Base-by-base conservation (phyloP, 805 yeast species). In the Schizosaccharomyces lindneri region DNA sequence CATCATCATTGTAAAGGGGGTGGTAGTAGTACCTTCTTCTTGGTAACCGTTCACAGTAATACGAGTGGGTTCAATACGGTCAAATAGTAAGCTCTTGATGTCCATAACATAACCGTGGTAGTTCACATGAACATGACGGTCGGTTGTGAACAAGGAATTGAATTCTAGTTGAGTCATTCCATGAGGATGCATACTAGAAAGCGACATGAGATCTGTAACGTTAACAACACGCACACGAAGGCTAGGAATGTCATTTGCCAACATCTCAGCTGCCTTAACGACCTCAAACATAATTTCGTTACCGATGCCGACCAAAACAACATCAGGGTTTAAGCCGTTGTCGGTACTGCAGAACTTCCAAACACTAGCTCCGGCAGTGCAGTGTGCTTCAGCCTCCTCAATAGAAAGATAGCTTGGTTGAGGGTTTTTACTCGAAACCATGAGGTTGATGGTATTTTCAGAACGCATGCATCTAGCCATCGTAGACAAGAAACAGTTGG, bases 21-120 rank as follows among this genome's bases (percentile, higher is more conserved):
- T 65, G 36, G 65, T 64, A 19, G 65, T 65, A 17, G 65, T 65
- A 27, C 66, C 66, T 55, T 65, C 65, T 62, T 65, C 66, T 43
- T 61, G 62, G 64, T 65, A 65, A 9, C 65, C 65, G 36, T 62
- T 48, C 31, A 65, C 61, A 31, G 64, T 59, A 21, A 64, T 62
- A 19, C 65, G 63, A 43, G 63, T 63, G 15, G 60, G 62, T 41
- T 61, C 51, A 21, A 63, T 62, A 13, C 63, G 64, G 55, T 64
- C 65, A 55, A 64, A 65, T 59, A 64, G 55, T 21, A 65, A 65
- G 43, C 65, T 63, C 64, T 63, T 61, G 43, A 65, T 64, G 39
- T 64, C 65, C 48, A 63, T 62, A 7, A 65, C 65, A 61, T 64
- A 64, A 7, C 65, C 65, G 62, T 65, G 66, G 61, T 63, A 65